A percentile compares a stretch with the other conserved stretches of the same genome.
phyloP scores from a whole-genome alignment of 2,329 filamentous ascomycete genomes.

The Colletotrichum tropicale region DNA sequence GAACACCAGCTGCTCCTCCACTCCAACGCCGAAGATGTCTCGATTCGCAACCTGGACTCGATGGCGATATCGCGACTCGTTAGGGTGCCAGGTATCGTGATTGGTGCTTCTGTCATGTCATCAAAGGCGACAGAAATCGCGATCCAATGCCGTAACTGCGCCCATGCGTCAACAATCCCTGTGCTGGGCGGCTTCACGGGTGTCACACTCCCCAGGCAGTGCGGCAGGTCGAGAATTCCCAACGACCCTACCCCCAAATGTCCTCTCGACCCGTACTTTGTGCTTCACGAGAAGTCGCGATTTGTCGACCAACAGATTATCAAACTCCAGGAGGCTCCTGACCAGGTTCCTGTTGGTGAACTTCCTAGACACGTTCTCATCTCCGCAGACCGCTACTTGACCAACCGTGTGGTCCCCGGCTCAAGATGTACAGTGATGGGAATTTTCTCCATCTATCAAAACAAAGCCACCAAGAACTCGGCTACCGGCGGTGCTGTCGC shows the following conservation, averaged over 20 bases:
- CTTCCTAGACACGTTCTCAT: constrained; percentile 93
- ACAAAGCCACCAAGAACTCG: constrained; percentile 82
- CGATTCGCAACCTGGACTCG: constrained; percentile 92
- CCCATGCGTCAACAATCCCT: constrained; percentile 70
- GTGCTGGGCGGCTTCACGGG: constrained; percentile 88
- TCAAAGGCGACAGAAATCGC: constrained; percentile 90
- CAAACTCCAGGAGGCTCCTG: constrained; percentile 96
- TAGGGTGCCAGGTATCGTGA: constrained; percentile 95
- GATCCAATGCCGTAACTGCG: constrained; percentile 88
- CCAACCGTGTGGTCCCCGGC: constrained; percentile 93
- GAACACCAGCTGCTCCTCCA: constrained; percentile 95
- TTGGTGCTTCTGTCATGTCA: constrained; percentile 94
- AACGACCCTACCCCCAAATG: constrained; percentile 77
- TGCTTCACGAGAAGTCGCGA: constrained; percentile 89
- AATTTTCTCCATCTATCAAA: constrained; percentile 97
- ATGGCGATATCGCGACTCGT: constrained; percentile 94
- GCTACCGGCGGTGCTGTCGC: constrained; percentile 82
- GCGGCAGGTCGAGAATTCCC: constrained; percentile 65
- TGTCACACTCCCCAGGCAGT: constrained; percentile 81
- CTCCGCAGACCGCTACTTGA: constrained; percentile 94
- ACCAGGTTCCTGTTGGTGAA: constrained; percentile 97
- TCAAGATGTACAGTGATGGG: constrained; percentile 95
- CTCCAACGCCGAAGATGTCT: constrained; percentile 87
- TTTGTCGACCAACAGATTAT: constrained; percentile 99
- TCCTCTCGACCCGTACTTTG: constrained; percentile 93